Evolutionary conservation across 2,329 filamentous ascomycete genomes (phyloP).

Genomic region (Neocucurbitaria cava): DNA sequence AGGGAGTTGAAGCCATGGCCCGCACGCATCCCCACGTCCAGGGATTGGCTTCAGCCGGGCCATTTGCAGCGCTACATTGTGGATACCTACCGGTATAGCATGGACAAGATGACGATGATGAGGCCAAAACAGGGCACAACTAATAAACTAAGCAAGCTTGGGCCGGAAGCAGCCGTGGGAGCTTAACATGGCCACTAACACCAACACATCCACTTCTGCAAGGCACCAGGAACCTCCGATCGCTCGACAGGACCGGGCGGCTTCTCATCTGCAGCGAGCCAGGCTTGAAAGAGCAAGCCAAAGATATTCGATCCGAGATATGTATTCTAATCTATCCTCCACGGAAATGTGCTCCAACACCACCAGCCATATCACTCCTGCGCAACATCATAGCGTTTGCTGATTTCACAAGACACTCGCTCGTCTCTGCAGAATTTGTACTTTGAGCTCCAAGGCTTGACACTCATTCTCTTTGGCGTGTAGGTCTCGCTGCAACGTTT

Average conservation of each 20-base stretch:
- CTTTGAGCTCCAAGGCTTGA: conserved; percentile 45
- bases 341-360: background rate
- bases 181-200: background rate
- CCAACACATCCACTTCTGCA: too few species aligned
- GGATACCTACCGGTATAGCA: too few species aligned
- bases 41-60: background rate
- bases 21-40: background rate
- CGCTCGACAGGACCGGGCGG: too few species aligned
- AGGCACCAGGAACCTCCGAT: too few species aligned
- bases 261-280: background rate
- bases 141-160: background rate
- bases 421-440: conserved; percentile 43
- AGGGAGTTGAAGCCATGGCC: background rate
- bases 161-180: too few species aligned
- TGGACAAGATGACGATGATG: conserved; percentile 1
- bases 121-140: background rate
- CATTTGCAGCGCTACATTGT: background rate
- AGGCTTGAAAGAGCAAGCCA: too few species aligned
- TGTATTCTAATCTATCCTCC: background rate
- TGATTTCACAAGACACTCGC: conserved; percentile 11
- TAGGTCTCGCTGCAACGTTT: conserved; percentile 48
- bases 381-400: conserved; percentile 1
- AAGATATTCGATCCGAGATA: too few species aligned
- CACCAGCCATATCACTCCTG: too few species aligned
- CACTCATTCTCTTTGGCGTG: conserved; percentile 50